Percentiles rank a stretch among this genome's conserved stretches.
phyloP scores from a whole-genome alignment of 2,329 filamentous ascomycete genomes.

The Beauveria pseudobassiana region DNA sequence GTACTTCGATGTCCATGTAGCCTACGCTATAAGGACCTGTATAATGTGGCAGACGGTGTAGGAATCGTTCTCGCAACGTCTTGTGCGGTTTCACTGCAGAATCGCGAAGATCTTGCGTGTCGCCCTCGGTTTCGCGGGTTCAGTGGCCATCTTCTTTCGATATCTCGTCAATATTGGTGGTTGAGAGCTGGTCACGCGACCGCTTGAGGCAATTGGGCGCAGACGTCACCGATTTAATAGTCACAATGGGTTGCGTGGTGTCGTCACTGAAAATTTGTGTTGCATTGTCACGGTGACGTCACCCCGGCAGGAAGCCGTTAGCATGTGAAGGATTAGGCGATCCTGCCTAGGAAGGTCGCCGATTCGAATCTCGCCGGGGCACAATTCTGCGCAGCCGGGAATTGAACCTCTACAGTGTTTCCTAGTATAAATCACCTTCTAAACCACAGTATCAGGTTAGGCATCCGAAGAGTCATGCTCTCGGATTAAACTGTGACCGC shows the following conservation, averaged over 20 bases:
- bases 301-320: neutral
- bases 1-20: slow-evolving; percentile 59
- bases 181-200: neutral
- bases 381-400: too few relatives aligned
- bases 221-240: neutral
- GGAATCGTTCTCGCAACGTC: slow-evolving; percentile 29
- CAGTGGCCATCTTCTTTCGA: neutral
- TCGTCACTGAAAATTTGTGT: neutral
- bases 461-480: too few relatives aligned
- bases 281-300: slow-evolving; percentile 4
- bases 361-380: too few relatives aligned
- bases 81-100: slow-evolving; percentile 22
- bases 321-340: neutral
- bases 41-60: slow-evolving; percentile 49
- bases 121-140: neutral
- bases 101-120: slow-evolving; percentile 7
- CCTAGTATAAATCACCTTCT: too few relatives aligned
- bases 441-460: too few relatives aligned
- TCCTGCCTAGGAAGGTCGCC: too few relatives aligned
- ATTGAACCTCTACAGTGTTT: too few relatives aligned
- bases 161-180: neutral
- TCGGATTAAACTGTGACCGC: too few relatives aligned
- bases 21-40: slow-evolving; percentile 61
- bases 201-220: neutral
- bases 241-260: neutral